Evolutionary conservation across 192 early-diverging fungal species (phyloP).

Genomic region (Gaertneriomyces semiglobifer): DNA sequence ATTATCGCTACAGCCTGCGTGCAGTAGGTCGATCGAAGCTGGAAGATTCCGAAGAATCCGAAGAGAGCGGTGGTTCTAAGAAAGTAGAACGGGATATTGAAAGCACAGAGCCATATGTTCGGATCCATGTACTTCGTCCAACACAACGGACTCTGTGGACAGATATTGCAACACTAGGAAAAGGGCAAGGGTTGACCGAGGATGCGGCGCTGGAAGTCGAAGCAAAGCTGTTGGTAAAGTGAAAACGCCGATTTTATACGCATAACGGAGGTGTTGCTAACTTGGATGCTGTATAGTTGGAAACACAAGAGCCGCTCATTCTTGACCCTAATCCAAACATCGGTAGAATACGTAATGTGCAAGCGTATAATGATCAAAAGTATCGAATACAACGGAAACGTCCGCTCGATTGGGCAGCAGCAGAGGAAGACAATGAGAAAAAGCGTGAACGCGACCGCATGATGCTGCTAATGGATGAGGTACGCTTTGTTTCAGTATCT

Average conservation of each 20-base stretch:
- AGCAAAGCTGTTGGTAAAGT: constrained; percentile 18
- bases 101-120: constrained; percentile 7
- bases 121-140: constrained; percentile 14
- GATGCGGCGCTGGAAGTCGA: constrained; percentile 27
- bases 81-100: not conserved
- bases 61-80: not conserved
- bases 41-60: not conserved
- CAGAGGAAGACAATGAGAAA: constrained; percentile 30
- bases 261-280: not conserved
- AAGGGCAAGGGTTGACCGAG: constrained; percentile 5
- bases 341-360: not conserved
- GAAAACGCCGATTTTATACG: not conserved
- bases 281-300: constrained; percentile 6
- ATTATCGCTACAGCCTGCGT: constrained; percentile 22
- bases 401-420: constrained; percentile 26
- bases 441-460: constrained; percentile 28
- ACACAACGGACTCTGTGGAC: constrained; percentile 19
- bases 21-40: not conserved
- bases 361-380: constrained; percentile 26
- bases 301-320: constrained; percentile 6
- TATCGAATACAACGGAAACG: constrained; percentile 29
- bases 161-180: constrained; percentile 6
- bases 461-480: constrained; percentile 42
- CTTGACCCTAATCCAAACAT: constrained; percentile 23
- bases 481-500: not conserved